Base-by-base conservation (phyloP, 331 rosid genomes). In the Spiraea crenata region DNA sequence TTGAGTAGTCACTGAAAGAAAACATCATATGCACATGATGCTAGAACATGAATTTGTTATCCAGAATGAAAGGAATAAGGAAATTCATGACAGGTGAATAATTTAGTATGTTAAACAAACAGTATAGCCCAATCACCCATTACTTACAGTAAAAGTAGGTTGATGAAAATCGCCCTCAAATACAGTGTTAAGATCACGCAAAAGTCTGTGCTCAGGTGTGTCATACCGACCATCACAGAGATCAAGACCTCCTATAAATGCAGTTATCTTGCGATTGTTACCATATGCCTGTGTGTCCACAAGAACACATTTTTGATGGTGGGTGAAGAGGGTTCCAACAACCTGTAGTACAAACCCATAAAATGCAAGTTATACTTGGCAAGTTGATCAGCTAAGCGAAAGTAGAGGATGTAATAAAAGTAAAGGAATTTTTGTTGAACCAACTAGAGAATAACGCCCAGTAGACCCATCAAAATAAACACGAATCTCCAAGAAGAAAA, bases 221-320 rank as follows among this genome's bases (percentile, higher is more conserved):
- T 91, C 99, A 68, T 91, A 95, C 16, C 99, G 96, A 74, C 97
- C 99, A 76, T 91, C 96, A 81, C 99, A 95, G 19, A 91, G 77
- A 82, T 95, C 99, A 74, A 95, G 87, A 71, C 99, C 99, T 79
- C 99, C 99, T 62, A 89, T 37, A 86, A 95, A 95, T 65, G 95
- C 78, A 71, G 99, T 87, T 74, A 95, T 81, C 89, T 82, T 95
- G 25, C 99, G 82, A 69, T 89, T 66, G 82, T 89, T 91, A 59
- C 97, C 96, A 63, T 15, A 10, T 67, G 89, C 95, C 48, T 89
- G 99, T 48, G 99, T 82, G 76, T 95, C 99, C 61, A 95, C 88
- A 19, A 95, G 78, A 60, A 95, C 97, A 68, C 96, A 91, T 68
- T 95, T 95, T 71, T 95, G 99, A 87, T 95, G 99, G 77, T 95